Evolutionary conservation across 176 grass and related monocot species (phyloP), one percentile per base, ranked within the genome.

Genomic region (Rhynchospora pubera): DNA sequence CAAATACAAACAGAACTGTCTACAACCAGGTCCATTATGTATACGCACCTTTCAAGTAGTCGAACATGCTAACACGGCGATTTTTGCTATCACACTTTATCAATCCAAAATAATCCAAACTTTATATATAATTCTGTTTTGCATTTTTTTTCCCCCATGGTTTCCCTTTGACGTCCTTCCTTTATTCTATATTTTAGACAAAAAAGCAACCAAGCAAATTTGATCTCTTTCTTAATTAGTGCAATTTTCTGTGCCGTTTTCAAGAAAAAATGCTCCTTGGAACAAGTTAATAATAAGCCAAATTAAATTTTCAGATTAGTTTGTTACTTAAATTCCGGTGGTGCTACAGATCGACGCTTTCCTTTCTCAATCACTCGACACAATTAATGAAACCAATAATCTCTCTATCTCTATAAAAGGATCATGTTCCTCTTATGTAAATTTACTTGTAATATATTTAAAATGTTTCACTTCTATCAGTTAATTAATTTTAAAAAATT

Each of bases 1-100:
- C 72, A 55, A 76, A 76, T 76, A 76, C 48, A 76, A 55, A 55
- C 72, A 76, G 72, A 76, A 53, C 23, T 28, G 72, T 76, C 72
- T 15, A 76, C 24, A 76, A 9, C 48, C 23, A 26, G 21, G 71
- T 76, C 46, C 71, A 76, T 76, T 76, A 76, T 22, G 23, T 28
- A 76, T 55, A 55, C 2, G 34, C 4, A 39, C 23, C 50, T 76
- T 76, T 76, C 72, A 76, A 76, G 13, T 55, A 28, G 48, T 76
- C 56, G 72, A 12, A 56, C 72, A 53, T 2, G 28, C 6, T 6
- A 55, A 32, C 23, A 32, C 23, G 48, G 6, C 23, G 11, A 76
- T 18, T 76, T 7, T 55, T 55, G 12, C 72, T 76, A 76, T 76
- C 47, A 52, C 47, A 53, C 22, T 75, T 52, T 46, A 75, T 53